A percentile compares a stretch with the other conserved stretches of the same genome.
phyloP scores from a whole-genome alignment of 106 monocot genomes.

The Allium sativum region DNA sequence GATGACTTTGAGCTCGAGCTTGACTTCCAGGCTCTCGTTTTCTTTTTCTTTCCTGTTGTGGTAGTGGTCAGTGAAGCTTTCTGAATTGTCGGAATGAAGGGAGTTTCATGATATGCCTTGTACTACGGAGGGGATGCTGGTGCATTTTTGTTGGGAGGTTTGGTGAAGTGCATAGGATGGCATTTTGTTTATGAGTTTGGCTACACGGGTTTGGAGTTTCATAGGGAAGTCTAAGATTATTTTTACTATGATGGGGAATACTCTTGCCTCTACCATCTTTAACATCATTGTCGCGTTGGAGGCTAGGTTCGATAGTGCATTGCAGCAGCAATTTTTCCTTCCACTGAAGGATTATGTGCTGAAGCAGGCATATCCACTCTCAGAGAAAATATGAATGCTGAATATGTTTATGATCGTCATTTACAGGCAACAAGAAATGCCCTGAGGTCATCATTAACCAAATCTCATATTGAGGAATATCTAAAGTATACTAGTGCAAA shows the following conservation, averaged over 20 bases:
- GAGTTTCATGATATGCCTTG: constrained; percentile 8
- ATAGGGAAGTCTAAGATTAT: constrained; percentile 30
- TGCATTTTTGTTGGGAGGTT: constrained; percentile 9
- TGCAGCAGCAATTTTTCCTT: constrained; percentile 35
- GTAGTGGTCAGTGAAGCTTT: constrained; percentile 3
- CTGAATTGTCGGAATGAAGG: neutral
- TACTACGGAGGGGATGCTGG: constrained; percentile 38
- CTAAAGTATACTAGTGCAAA: no score
- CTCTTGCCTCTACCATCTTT: constrained; percentile 16
- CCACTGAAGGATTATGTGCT: constrained; percentile 6
- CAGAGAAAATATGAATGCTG: no score
- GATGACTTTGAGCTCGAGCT: constrained; percentile 27
- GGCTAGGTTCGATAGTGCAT: constrained; percentile 29
- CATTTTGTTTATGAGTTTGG: constrained; percentile 28
- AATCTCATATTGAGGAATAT: no score
- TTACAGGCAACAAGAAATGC: no score
- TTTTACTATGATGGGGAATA: constrained; percentile 23
- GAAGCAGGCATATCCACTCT: no score
- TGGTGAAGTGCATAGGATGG: constrained; percentile 15
- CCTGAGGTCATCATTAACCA: no score
- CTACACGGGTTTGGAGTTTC: constrained; percentile 25
- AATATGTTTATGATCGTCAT: no score
- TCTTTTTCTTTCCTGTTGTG: constrained; percentile 32
- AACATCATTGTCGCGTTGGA: constrained; percentile 15
- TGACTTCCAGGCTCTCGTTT: constrained; percentile 43